Conservation (phyloP, 805 yeast species). For the Cyberlindnera bimundalis region DNA sequence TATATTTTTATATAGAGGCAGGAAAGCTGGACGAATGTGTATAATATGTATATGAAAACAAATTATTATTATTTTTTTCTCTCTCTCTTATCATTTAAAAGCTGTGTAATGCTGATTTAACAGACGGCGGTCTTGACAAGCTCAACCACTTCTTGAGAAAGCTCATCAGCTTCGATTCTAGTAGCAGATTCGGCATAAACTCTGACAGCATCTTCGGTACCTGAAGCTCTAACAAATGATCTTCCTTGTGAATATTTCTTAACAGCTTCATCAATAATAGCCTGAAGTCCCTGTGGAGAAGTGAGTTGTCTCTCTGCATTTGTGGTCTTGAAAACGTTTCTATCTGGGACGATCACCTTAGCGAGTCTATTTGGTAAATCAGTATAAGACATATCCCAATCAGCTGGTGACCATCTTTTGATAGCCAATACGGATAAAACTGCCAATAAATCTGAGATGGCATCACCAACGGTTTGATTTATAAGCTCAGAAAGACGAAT, state of each 20-base stretch:
- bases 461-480: slow-evolving; percentile 98
- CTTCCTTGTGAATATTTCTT: slow-evolving; percentile 57
- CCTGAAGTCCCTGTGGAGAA: slow-evolving; percentile 77
- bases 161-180: slow-evolving; percentile 41
- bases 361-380: slow-evolving; percentile 86
- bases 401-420: slow-evolving; percentile 53
- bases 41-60: background rate
- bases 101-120: slow-evolving; percentile 1
- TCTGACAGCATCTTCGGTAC: slow-evolving; percentile 96
- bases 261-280: slow-evolving; percentile 63
- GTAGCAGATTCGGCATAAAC: slow-evolving; percentile 87
- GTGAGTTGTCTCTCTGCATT: slow-evolving; percentile 84
- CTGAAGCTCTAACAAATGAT: slow-evolving; percentile 94
- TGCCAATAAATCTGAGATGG: slow-evolving; percentile 84
- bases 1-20: background rate
- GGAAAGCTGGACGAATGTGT: background rate
- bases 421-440: slow-evolving; percentile 63
- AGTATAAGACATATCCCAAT: slow-evolving; percentile 74
- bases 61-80: background rate
- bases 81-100: no score
- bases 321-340: slow-evolving; percentile 75
- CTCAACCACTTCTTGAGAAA: slow-evolving; percentile 39
- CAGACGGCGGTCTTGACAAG: slow-evolving; percentile 30
- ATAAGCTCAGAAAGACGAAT: slow-evolving; percentile 64
- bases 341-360: slow-evolving; percentile 80